A percentile compares a stretch with the other conserved stretches of the same genome.
These are phyloP conservation scores for Crassisporium funariophilum DNA, from an alignment of 768 basidiomycete species.

Conservation along the genomic window DNA sequence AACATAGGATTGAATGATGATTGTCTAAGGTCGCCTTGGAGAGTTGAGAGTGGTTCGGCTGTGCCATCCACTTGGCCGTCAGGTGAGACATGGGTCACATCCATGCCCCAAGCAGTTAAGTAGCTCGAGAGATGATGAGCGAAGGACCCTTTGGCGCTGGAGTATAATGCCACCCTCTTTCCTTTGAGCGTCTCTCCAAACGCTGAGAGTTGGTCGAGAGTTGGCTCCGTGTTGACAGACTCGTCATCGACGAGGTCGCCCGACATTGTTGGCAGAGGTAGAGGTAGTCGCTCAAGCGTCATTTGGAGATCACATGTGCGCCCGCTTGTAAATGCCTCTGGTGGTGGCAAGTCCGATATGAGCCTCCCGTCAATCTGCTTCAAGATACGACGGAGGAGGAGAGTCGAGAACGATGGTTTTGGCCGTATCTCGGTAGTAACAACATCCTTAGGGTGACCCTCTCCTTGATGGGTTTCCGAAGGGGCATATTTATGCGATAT, in stretches of 20 bases:
- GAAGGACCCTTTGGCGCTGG: conserved; percentile 84
- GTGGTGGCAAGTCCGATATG: conserved; percentile 46
- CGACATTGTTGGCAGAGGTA: conserved; percentile 42
- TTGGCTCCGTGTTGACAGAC: conserved; percentile 70
- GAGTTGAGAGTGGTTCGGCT: conserved; percentile 14
- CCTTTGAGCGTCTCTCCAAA: conserved; percentile 86
- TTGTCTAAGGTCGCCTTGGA: conserved; percentile 9
- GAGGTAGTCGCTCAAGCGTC: conserved; percentile 60
- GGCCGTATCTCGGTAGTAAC: conserved; percentile 41
- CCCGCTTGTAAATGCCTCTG: conserved; percentile 41
- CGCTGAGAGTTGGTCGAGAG: conserved; percentile 70
- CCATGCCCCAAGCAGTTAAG: conserved; percentile 93
- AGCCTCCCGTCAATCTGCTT: conserved; percentile 57
- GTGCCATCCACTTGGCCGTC: conserved; percentile 53
- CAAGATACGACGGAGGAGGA: conserved; percentile 63
- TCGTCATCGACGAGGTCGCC: conserved; percentile 48
- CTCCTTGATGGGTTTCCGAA: conserved; percentile 23
- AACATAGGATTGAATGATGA: conserved; percentile 12
- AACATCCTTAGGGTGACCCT: conserved; percentile 17
- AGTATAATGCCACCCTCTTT: conserved; percentile 81
- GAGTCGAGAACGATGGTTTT: conserved; percentile 43
- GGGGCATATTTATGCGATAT: conserved; percentile 50
- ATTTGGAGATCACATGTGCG: conserved; percentile 70
- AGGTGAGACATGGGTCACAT: conserved; percentile 77
- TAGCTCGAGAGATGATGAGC: conserved; percentile 93